These are phyloP conservation scores for Dendrobium officinale DNA, from an alignment of 106 monocot species.

Conservation along the genomic window DNA sequence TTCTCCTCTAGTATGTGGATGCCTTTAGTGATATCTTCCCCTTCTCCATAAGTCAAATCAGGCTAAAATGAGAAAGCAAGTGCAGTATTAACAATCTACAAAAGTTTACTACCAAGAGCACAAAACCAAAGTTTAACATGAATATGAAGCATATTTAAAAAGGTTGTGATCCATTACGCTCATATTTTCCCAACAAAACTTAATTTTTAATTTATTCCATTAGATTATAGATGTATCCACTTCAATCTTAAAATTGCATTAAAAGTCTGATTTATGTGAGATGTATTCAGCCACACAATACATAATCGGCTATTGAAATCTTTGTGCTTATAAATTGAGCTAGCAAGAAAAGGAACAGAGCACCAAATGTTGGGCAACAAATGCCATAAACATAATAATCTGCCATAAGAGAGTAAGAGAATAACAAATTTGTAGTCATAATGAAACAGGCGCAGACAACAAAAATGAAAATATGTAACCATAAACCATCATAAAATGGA, in stretches of 20 bases:
- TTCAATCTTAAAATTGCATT: neutral
- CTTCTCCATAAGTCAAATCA: slow-evolving; percentile 40
- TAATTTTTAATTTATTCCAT: neutral
- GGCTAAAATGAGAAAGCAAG: slow-evolving; percentile 30
- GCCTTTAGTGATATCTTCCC: slow-evolving; percentile 38
- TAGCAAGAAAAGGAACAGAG: neutral
- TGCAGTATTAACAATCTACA: neutral
- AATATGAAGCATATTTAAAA: neutral
- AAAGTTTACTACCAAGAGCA: neutral
- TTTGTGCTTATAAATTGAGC: neutral
- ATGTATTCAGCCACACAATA: neutral
- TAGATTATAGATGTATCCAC: neutral
- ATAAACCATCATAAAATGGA: neutral
- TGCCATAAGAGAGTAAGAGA: too few relatives aligned
- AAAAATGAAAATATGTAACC: neutral
- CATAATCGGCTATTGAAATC: neutral
- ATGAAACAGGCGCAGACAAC: neutral
- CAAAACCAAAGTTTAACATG: neutral
- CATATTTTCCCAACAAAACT: neutral
- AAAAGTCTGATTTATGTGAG: neutral
- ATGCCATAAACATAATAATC: too few relatives aligned
- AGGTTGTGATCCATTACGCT: neutral
- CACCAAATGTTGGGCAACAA: neutral
- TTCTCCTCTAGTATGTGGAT: slow-evolving; percentile 27
- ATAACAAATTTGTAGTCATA: too few relatives aligned